Base-by-base conservation (phyloP, 345 rosid genomes). In the Triadica sebifera region DNA sequence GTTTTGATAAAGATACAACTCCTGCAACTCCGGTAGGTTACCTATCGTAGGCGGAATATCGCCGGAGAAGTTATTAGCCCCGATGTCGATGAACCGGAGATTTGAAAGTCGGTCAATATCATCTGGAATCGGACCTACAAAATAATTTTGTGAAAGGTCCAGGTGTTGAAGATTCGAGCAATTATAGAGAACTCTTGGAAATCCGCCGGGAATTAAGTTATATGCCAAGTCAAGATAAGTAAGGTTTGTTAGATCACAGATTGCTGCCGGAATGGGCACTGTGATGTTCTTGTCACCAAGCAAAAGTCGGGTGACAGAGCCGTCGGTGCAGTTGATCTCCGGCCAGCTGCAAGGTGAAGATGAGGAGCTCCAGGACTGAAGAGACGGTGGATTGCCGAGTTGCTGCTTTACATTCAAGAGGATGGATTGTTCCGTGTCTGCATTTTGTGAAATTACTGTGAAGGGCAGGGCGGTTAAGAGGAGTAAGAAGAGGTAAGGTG, bases 331-430 rank as follows among this genome's bases (percentile, higher is more conserved):
- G 11, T 3, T 29, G 43, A 92, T 79, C 80, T 46, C 84, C 8
- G 83, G 74, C 98, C 98, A 94, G 16, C 69, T 39, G 67, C 98
- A 94, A 0, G 91, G 93, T 0, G 90, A 75, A 15, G 92, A 81
- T 5, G 87, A 74, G 56, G 84, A 19, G 84, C 65, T 85, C 99
- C 99, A 95, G 17, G 80, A 80, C 25, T 16, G 84, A 74, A 93
- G 84, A 37, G 85, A 71, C 39, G 83, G 51, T 63, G 97, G 97
- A 53, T 90, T 74, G 29, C 93, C 89, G 69, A 90, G 87, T 34
- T 71, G 78, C 62, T 77, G 86, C 80, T 84, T 89, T 41, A 95
- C 61, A 19, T 49, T 73, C 45, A 93, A 81, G 67, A 95, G 93
- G 76, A 83, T 81, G 17, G 87, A 20, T 70, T 69, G 81, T 19